Base-by-base conservation (phyloP, 352 stramenopile genomes). In the Paralagenidium karlingii region DNA sequence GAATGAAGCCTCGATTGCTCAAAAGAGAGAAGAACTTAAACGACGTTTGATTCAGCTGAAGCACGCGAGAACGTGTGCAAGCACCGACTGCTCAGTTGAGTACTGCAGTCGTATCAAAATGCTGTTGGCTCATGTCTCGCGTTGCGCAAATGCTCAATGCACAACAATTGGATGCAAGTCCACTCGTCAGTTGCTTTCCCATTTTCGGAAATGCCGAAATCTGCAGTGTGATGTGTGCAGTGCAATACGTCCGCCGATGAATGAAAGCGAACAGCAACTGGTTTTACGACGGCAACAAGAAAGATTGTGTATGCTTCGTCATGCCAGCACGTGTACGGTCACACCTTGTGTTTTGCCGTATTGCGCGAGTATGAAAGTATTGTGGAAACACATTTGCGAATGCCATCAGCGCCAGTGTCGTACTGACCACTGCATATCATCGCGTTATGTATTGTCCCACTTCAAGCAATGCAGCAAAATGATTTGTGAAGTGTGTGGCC, bases 391-490 rank as follows among this genome's bases (percentile, higher is more conserved):
- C 41, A 93, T 94, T 48, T 89, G 76, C 42, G 73, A 91, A 40
- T 94, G 82, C 32, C 79, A 92, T 39, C 77, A 94, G 39, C 69
- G 71, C 12, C 79, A 91, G 34, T 93, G 82, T 34, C 67, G 74
- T 24, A 90, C 76, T 6, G 76, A 90, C 30, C 79, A 93, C 51
- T 93, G 79, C 25, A 90, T 93, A 37, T 90, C 75, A 20, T 90
- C 76, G 22, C 62, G 79, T 7, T 93, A 93, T 40, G 79, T 93
- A 44, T 52, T 93, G 36, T 90, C 76, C 13, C 79, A 93, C 49
- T 93, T 90, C 57, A 90, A 93, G 58, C 79, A 90, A 40, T 93
- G 79, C 67, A 87, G 86, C 54, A 91, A 92, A 44, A 82, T 88
- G 65, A 88, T 92, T 25, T 94, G 82, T 51, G 79, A 89, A 43